phyloP scores from a whole-genome alignment of 352 stramenopile species.

The Phytopythium kandeliae region DNA sequence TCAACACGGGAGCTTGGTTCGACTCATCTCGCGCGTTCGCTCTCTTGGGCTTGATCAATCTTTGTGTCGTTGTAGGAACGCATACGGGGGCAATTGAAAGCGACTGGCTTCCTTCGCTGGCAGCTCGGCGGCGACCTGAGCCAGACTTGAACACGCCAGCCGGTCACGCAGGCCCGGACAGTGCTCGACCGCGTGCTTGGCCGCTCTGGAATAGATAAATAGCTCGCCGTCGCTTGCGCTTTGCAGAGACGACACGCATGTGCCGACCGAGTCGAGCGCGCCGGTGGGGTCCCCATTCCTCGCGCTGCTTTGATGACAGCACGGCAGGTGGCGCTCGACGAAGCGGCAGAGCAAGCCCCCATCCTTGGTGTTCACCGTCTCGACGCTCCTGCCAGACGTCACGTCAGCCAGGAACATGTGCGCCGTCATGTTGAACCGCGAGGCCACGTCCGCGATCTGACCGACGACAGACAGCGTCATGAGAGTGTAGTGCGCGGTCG shows the following conservation, averaged over 20 bases:
- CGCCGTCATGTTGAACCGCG: constrained; percentile 24
- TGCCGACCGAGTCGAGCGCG: constrained; percentile 3
- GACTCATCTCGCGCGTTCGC: too few species aligned
- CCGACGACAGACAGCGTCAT: constrained; percentile 26
- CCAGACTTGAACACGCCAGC: constrained; percentile 19
- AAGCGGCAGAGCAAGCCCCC: constrained; percentile 35
- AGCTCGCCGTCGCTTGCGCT: constrained; percentile 18
- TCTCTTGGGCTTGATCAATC: too few species aligned
- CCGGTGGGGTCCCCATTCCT: constrained; percentile 1
- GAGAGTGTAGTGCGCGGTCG: constrained; percentile 21
- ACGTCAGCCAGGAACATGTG: constrained; percentile 47
- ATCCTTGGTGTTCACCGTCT: constrained; percentile 16
- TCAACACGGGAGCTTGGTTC: too few species aligned
- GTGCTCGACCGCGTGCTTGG: constrained; percentile 19
- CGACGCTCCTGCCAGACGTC: constrained; percentile 17
- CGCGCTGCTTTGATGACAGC: constrained; percentile 16
- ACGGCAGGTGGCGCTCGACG: constrained; percentile 28
- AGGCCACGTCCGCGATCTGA: constrained; percentile 18
- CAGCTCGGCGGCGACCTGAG: constrained; percentile 8
- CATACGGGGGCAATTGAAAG: constrained; percentile 31
- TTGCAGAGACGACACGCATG: constrained; percentile 26
- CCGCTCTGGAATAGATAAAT: constrained; percentile 31
- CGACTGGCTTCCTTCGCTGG: constrained; percentile 15
- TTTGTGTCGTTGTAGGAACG: constrained; percentile 20
- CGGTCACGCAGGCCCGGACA: constrained; percentile 20